Evolutionary conservation across 1,139 yeast genomes (phyloP).

Genomic region (Saccharomycopsis phalli): DNA sequence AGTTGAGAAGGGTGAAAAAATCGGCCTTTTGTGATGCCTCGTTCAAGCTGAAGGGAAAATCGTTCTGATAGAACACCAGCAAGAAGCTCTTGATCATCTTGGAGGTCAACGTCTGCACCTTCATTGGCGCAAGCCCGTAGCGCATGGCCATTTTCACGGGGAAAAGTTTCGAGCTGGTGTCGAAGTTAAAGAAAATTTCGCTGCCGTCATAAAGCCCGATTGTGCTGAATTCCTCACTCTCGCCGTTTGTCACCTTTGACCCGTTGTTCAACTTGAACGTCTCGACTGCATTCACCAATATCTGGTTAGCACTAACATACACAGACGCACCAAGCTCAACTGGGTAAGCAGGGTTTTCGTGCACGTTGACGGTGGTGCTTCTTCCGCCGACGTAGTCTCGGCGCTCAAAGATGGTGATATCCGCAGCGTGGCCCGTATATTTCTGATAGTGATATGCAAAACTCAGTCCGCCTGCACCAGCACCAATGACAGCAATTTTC

Average conservation of each 20-base stretch:
- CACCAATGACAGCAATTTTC: constrained; percentile 35
- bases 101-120: constrained; percentile 22
- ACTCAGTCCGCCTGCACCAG: constrained; percentile 40
- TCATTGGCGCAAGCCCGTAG: constrained; percentile 22
- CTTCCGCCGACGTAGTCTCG: constrained; percentile 33
- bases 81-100: constrained; percentile 5
- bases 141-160: background rate
- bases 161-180: background rate
- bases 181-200: constrained; percentile 1
- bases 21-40: constrained; percentile 21
- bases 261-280: constrained; percentile 27
- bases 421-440: constrained; percentile 26
- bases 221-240: too few species aligned
- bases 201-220: constrained; percentile 6
- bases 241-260: background rate
- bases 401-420: constrained; percentile 31
- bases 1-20: constrained; percentile 24
- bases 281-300: constrained; percentile 29
- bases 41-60: constrained; percentile 11
- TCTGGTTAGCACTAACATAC: constrained; percentile 32
- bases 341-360: constrained; percentile 22
- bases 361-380: constrained; percentile 27
- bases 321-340: constrained; percentile 38
- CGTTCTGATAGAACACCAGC: background rate
- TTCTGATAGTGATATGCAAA: constrained; percentile 34